Evolutionary conservation across 129 eudicot genomes (phyloP).

Genomic region (Centella asiatica): DNA sequence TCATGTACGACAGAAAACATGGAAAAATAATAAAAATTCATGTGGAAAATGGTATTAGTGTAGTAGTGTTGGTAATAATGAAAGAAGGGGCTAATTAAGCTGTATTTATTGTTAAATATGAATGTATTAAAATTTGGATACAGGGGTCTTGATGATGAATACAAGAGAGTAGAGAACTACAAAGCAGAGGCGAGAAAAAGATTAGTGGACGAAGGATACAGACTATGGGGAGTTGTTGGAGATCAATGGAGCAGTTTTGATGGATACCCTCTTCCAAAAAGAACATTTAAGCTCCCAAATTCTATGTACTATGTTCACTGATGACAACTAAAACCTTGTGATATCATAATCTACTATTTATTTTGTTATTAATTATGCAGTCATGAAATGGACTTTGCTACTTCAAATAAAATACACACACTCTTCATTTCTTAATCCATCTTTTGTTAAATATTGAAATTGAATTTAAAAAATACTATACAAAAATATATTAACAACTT

Average conservation of each 20-base stretch:
- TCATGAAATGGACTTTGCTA: too few relatives aligned
- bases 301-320: conserved; percentile 27
- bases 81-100: not conserved
- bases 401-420: too few relatives aligned
- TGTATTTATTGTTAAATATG: not conserved
- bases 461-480: too few relatives aligned
- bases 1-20: too few relatives aligned
- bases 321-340: not conserved
- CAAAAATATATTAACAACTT: too few relatives aligned
- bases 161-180: conserved; percentile 12
- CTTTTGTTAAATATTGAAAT: too few relatives aligned
- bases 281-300: conserved; percentile 35
- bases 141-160: conserved; percentile 26
- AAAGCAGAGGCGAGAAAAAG: conserved; percentile 25
- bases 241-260: conserved; percentile 36
- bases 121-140: not conserved
- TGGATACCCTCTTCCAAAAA: conserved; percentile 20
- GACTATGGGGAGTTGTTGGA: conserved; percentile 27
- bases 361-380: too few relatives aligned
- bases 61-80: not conserved
- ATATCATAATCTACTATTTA: too few relatives aligned
- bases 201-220: conserved; percentile 20
- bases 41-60: not conserved
- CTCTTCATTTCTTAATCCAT: too few relatives aligned
- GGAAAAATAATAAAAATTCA: too few relatives aligned